Percentiles rank a stretch among this genome's conserved stretches.
These are phyloP conservation scores for Nicotiana rustica DNA, from an alignment of 305 asterid genomes.

Conservation along the genomic window DNA sequence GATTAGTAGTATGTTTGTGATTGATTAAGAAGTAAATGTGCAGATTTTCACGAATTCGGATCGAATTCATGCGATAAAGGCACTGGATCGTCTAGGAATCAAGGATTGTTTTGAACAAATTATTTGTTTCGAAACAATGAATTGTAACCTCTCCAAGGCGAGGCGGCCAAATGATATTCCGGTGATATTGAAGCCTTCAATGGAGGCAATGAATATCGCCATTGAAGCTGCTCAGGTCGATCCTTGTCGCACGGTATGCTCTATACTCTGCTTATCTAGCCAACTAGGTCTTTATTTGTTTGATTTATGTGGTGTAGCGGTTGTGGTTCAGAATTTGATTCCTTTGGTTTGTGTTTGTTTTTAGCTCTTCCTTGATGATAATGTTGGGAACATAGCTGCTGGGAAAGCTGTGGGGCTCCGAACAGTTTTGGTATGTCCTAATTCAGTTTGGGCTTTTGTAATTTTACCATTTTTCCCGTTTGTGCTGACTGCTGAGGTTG, in stretches of 20 bases:
- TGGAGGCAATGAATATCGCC: slow-evolving; percentile 75
- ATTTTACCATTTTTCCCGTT: neutral
- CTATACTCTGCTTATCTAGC: neutral
- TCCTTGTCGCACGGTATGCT: slow-evolving; percentile 81
- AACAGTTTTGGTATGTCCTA: slow-evolving; percentile 70
- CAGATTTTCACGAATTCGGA: slow-evolving; percentile 93
- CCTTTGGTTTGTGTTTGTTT: neutral
- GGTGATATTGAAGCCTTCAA: slow-evolving; percentile 77
- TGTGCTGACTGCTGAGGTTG: neutral
- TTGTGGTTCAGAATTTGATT: neutral
- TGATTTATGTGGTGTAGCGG: neutral
- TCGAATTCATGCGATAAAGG: slow-evolving; percentile 67
- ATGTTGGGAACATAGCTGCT: slow-evolving; percentile 70
- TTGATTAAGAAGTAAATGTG: neutral
- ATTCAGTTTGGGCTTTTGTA: neutral
- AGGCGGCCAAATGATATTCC: slow-evolving; percentile 66
- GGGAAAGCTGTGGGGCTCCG: slow-evolving; percentile 75
- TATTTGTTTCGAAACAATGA: slow-evolving; percentile 89
- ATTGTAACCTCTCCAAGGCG: slow-evolving; percentile 56
- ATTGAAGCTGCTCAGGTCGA: slow-evolving; percentile 66
- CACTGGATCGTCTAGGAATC: slow-evolving; percentile 73
- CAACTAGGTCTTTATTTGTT: neutral
- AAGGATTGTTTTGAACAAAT: slow-evolving; percentile 76
- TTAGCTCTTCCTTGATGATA: slow-evolving; percentile 91
- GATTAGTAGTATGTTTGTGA: neutral